These are phyloP conservation scores for Penicillium sp. DNA, from an alignment of 2,329 filamentous ascomycete species.

Conservation along the genomic window DNA sequence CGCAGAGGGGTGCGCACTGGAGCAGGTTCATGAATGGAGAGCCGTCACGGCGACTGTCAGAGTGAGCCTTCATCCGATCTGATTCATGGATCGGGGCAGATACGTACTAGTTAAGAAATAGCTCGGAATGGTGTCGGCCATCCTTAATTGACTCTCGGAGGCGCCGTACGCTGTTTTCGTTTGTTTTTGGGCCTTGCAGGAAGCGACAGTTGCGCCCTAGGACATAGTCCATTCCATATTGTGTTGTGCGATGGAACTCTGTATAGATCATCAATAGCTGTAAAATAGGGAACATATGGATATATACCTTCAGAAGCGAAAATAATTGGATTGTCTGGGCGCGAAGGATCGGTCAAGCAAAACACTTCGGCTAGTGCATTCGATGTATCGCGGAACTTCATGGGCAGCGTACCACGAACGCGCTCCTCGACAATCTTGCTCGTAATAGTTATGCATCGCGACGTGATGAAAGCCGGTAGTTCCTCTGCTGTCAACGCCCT, in stretches of 20 bases:
- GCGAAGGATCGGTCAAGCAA: constrained; percentile 70
- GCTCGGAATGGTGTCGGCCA: constrained; percentile 69
- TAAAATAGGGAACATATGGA: background rate
- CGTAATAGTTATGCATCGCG: constrained; percentile 67
- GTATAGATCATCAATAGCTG: background rate
- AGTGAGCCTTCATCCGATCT: background rate
- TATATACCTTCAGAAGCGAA: constrained; percentile 68
- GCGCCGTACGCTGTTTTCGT: constrained; percentile 59
- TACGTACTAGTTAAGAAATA: constrained; percentile 69
- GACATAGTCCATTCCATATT: constrained; percentile 70
- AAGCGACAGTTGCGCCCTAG: constrained; percentile 77
- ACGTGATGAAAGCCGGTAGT: constrained; percentile 68
- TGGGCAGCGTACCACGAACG: constrained; percentile 64
- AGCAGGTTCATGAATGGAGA: constrained; percentile 74
- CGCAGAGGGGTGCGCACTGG: constrained; percentile 69
- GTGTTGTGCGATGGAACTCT: constrained; percentile 72
- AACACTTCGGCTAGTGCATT: constrained; percentile 75
- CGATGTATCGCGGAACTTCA: constrained; percentile 64
- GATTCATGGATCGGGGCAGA: background rate
- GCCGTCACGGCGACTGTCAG: constrained; percentile 62
- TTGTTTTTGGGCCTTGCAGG: constrained; percentile 71
- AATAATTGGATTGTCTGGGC: constrained; percentile 71
- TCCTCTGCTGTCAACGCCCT: constrained; percentile 64
- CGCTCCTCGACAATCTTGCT: constrained; percentile 65
- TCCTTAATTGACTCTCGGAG: constrained; percentile 60